phyloP scores from a whole-genome alignment of 345 rosid genomes.

The Hibiscus trionum region DNA sequence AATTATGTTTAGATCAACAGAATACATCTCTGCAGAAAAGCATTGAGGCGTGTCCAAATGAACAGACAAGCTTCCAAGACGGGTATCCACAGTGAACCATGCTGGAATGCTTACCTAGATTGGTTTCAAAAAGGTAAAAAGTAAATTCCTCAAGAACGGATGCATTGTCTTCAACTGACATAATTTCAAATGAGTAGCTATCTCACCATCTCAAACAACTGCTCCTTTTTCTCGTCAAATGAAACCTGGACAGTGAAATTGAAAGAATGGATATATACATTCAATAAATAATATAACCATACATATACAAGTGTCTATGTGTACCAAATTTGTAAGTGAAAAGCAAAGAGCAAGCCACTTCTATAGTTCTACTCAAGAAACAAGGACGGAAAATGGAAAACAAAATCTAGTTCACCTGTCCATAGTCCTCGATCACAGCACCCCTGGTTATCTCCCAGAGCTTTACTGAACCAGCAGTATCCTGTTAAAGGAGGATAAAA shows the following conservation, averaged over 20 bases:
- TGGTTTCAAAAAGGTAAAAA: constrained; percentile 14
- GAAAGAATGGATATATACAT: constrained; percentile 2
- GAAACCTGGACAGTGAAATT: constrained; percentile 44
- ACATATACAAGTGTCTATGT: background rate
- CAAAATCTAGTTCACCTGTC: constrained; percentile 44
- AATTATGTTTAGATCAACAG: constrained; percentile 77
- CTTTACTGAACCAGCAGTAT: constrained; percentile 82
- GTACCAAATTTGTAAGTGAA: background rate
- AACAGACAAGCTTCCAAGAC: constrained; percentile 88
- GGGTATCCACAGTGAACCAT: constrained; percentile 91
- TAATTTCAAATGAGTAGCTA: background rate
- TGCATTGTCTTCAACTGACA: background rate
- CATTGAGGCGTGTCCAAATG: constrained; percentile 98
- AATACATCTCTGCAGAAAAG: constrained; percentile 98
- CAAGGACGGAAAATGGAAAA: background rate
- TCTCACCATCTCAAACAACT: constrained; percentile 86
- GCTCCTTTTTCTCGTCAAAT: constrained; percentile 87
- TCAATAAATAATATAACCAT: background rate
- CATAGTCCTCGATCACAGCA: constrained; percentile 76
- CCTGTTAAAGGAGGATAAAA: constrained; percentile 38
- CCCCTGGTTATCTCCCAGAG: constrained; percentile 95
- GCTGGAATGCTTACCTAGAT: constrained; percentile 94
- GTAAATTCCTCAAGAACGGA: constrained; percentile 8
- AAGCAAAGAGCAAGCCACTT: background rate
- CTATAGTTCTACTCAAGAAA: background rate